Conservation (phyloP, 2,329 filamentous ascomycete genomes). For the Incumbomyces delicatus region DNA sequence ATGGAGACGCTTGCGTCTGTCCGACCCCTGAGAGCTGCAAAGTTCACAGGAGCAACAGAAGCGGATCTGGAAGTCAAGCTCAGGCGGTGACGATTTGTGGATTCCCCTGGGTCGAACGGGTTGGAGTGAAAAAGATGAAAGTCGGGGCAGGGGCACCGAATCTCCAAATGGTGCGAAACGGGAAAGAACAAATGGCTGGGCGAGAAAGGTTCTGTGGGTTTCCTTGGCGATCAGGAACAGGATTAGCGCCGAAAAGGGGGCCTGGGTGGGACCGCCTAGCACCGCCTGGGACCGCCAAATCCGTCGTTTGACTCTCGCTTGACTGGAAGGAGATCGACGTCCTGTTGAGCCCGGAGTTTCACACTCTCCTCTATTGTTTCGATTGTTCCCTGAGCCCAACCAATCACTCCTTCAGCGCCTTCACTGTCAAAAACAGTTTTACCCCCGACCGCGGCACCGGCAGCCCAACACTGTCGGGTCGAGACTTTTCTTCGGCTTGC, state of each 20-base stretch:
- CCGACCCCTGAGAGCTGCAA: constrained; percentile 51
- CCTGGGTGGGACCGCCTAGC: background rate
- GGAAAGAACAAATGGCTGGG: constrained; percentile 1
- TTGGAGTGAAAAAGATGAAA: constrained; percentile 62
- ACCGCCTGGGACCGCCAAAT: background rate
- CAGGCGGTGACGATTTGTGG: no score
- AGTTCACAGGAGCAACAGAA: no score
- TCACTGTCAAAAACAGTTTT: background rate
- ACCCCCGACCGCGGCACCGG: background rate
- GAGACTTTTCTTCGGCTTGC: background rate
- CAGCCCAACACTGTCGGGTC: background rate
- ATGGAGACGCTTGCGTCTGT: background rate
- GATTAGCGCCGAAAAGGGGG: background rate
- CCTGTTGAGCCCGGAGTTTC: background rate
- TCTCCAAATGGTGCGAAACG: constrained; percentile 35
- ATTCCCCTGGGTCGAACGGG: no score
- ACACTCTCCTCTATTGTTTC: constrained; percentile 6
- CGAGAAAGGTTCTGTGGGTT: background rate
- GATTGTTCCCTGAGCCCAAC: background rate
- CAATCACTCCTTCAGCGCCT: background rate
- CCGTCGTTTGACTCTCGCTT: background rate
- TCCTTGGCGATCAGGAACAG: constrained; percentile 4
- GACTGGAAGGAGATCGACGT: constrained; percentile 1
- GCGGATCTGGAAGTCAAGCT: no score
- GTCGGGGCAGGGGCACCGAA: constrained; percentile 55